Conservation (phyloP, 305 asterid species). For the Petunia hybrid region DNA sequence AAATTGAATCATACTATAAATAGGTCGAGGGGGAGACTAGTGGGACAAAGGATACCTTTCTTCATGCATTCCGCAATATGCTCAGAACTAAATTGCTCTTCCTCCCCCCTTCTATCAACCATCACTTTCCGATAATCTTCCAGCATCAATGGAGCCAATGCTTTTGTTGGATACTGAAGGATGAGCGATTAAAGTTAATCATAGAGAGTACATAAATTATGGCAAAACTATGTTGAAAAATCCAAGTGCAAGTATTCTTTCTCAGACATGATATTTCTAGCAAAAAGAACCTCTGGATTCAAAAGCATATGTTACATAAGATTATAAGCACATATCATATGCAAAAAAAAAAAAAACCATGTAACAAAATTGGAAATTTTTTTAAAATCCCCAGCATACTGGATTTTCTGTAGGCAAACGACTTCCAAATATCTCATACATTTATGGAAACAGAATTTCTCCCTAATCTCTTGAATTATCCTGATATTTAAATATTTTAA, state of each 20-base stretch:
- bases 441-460: conserved; percentile 14
- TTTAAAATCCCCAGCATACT: not conserved
- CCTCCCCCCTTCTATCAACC: conserved; percentile 87
- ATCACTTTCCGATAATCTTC: conserved; percentile 86
- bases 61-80: conserved; percentile 80
- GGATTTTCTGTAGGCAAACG: not conserved
- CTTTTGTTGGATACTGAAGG: conserved; percentile 90
- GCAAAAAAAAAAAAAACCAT: not conserved
- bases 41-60: conserved; percentile 57
- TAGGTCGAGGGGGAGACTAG: not conserved
- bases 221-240: conserved; percentile 10
- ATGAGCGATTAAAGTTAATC: conserved; percentile 26
- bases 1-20: conserved; percentile 20
- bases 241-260: not conserved
- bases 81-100: conserved; percentile 74
- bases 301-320: conserved; percentile 1
- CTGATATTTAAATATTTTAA: not conserved
- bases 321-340: not conserved
- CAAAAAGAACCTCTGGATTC: not conserved
- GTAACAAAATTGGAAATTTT: not conserved
- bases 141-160: conserved; percentile 85
- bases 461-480: conserved; percentile 1
- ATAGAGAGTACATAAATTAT: not conserved
- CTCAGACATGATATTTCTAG: conserved; percentile 17
- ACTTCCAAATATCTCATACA: conserved; percentile 3